phyloP scores from a whole-genome alignment of 352 stramenopile species.

The Phytophthora fragariae region DNA sequence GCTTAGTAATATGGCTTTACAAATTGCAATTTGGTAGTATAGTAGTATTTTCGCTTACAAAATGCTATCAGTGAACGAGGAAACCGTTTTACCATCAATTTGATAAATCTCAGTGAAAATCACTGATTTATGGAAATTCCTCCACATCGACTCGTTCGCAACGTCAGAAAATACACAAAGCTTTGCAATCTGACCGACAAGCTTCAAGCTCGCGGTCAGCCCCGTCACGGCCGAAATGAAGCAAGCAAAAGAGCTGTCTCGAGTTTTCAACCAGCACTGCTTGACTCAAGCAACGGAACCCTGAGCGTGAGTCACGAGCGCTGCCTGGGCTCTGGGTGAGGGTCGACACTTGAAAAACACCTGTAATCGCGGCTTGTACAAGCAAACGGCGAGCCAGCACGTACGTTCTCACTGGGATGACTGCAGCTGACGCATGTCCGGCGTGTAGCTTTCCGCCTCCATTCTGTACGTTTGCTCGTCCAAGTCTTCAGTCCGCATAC shows the following conservation, averaged over 20 bases:
- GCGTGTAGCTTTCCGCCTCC: conserved; percentile 14
- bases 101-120: no score
- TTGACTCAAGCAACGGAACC: background rate
- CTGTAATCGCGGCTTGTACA: conserved; percentile 32
- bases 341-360: conserved; percentile 27
- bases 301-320: conserved; percentile 18
- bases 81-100: no score
- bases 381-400: conserved; percentile 28
- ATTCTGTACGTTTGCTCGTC: conserved; percentile 18
- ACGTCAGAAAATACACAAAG: conserved; percentile 2
- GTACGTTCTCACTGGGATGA: conserved; percentile 29
- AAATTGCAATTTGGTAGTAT: no score
- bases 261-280: conserved; percentile 19
- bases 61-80: no score
- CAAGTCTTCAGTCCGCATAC: conserved; percentile 13
- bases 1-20: no score
- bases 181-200: conserved; percentile 10
- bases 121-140: no score
- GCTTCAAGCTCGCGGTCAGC: conserved; percentile 11
- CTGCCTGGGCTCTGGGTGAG: conserved; percentile 16
- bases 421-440: conserved; percentile 20
- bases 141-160: background rate
- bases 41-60: no score
- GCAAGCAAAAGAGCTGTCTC: conserved; percentile 25
- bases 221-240: conserved; percentile 10